Base-by-base conservation (phyloP, 805 yeast species). In the Candida saitoana region DNA sequence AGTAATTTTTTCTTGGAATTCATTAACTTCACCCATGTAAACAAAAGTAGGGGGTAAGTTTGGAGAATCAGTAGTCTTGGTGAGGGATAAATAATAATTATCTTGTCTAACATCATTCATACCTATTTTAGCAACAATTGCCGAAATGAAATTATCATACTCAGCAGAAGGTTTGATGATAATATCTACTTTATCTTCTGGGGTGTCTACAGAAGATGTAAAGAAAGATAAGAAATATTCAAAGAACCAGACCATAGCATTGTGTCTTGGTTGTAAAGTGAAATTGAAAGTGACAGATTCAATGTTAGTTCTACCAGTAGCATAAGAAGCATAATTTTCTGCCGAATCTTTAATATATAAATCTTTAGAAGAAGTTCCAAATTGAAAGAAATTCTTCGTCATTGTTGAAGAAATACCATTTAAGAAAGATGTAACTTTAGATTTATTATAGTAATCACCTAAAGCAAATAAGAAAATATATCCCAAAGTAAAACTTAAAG, bases 21-120 rank as follows among this genome's bases (percentile, higher is more conserved):
- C 98, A 47, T 81, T 74, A 43, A 79, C 79, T 71, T 93, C 99
- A 52, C 85, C 73, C 98, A 93, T 90, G 67, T 79, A 87, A 19
- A 87, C 96, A 57, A 75, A 86, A 49, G 84, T 79, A 35, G 66
- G 53, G 27, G 96, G 96, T 52, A 91, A 70, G 50, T 76, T 73
- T 19, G 74, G 60, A 18, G 84, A 79, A 59, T 88, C 95, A 33
- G 83, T 54, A 33, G 96, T 87, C 52, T 79, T 86, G 49, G 98
- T 87, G 56, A 90, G 74, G 2, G 96, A 84, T 56, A 91, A 71
- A 65, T 70, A 91, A 67, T 88, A 93, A 67, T 85, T 82, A 43
- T 77, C 78, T 38, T 74, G 80, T 65, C 98, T 85, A 47, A 74
- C 70, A 39, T 76, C 74, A 59, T 81, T 80, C 96, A 93, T 87